These are phyloP conservation scores for Xerocomellus intermedius DNA, from an alignment of 768 basidiomycete genomes.

Conservation along the genomic window DNA sequence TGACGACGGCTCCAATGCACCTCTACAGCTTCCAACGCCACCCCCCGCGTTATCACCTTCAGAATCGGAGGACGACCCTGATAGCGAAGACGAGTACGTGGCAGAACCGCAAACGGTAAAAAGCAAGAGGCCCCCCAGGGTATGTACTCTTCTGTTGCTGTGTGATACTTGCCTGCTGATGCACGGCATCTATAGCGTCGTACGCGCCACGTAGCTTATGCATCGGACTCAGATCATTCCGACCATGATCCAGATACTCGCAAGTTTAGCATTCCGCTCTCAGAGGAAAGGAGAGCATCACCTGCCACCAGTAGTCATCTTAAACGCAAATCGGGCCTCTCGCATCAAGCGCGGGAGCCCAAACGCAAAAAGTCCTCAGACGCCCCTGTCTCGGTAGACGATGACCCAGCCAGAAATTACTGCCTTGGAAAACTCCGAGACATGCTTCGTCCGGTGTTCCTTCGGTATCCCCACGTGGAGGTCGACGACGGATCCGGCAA, in stretches of 20 bases:
- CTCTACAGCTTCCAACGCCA: constrained; percentile 21
- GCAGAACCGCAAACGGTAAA: constrained; percentile 40
- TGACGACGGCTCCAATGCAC: constrained; percentile 21
- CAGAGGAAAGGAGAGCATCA: constrained; percentile 24
- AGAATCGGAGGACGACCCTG: constrained; percentile 48
- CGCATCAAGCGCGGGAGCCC: constrained; percentile 37
- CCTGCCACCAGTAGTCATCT: constrained; percentile 25
- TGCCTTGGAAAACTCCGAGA: constrained; percentile 76
- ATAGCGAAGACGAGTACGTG: constrained; percentile 74
- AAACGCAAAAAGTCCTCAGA: constrained; percentile 50
- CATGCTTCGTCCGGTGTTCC: constrained; percentile 66
- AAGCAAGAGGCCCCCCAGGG: constrained; percentile 41
- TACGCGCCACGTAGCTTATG: constrained; percentile 38
- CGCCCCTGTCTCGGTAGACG: constrained; percentile 38
- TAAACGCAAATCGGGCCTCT: constrained; percentile 56
- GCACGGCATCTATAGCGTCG: constrained; percentile 39
- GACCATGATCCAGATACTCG: constrained; percentile 24
- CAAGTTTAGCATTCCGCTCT: constrained; percentile 18
- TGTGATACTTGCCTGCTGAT: constrained; percentile 14
- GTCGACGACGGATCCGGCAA: constrained; percentile 30
- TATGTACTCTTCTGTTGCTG: constrained; percentile 31
- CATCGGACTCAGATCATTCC: constrained; percentile 44
- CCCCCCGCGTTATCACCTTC: constrained; percentile 37
- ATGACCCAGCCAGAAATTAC: constrained; percentile 78
- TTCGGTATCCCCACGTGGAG: constrained; percentile 61